Base-by-base conservation (phyloP, 768 basidiomycete species). In the Pholiota conissans region DNA sequence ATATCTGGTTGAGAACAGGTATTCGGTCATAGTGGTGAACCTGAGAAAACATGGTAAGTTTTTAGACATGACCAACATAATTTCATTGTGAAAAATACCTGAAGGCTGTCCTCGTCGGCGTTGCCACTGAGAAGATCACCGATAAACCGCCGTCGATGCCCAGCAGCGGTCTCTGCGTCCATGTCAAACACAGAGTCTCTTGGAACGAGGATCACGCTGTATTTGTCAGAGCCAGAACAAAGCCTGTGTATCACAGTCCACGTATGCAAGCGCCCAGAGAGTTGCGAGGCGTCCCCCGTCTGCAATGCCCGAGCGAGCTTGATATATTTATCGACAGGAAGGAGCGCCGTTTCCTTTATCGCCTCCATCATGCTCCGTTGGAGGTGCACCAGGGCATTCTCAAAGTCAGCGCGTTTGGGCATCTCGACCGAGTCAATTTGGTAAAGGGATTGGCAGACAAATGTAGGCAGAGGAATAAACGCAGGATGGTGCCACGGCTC, bases 1-100 rank as follows among this genome's bases (percentile, higher is more conserved):
- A 89, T 61, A 89, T 80, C 64, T 89, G 87, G 22, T 79, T 73
- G 52, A 82, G 82, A 49, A 87, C 86, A 9, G 87, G 87, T 48
- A 89, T 69, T 55, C 84, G 76, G 62, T 89, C 83, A 66, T 85
- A 89, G 26, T 78, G 73, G 45, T 65, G 58, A n/a, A 54, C 54
- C 66, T 67, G 42, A 16, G 24, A 26, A 24, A 52, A 24, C 18
- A 24, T 22, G 18, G 18, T 56, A 11, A 53, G 40, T 18, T 29
- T 29, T 20, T 3, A 28, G 27, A 11, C 27, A 18, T n/a, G n/a
- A 55, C 14, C 5, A 4, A 6, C 22, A 18, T 13, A 14, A 7
- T 13, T 16, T 40, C 45, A 13, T 10, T 9, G 22, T 24, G 24
- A 55, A 18, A 48, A 13, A 48, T 56, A 69, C 68, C 62, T 67